Evolutionary conservation across 768 basidiomycete species (phyloP).

Genomic region (Mycena latifolia): DNA sequence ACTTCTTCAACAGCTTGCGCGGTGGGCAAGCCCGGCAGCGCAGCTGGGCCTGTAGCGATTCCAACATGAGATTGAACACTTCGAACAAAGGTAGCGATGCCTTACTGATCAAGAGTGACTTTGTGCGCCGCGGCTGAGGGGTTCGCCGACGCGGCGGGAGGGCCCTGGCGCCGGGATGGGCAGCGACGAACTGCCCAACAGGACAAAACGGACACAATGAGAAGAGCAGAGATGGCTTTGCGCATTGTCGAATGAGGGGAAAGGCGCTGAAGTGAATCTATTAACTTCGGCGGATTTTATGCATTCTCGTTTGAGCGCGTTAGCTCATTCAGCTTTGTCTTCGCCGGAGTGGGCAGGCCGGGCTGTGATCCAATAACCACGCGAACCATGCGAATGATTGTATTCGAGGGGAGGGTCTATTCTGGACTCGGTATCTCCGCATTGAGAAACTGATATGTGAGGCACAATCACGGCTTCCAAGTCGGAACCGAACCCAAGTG

Average conservation of each 20-base stretch:
- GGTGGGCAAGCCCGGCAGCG: constrained; percentile 35
- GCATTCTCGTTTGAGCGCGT: neutral
- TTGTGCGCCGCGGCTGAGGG: constrained; percentile 24
- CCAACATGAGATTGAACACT: neutral
- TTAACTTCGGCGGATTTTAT: constrained; percentile 25
- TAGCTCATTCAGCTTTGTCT: constrained; percentile 5
- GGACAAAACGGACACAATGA: constrained; percentile 20
- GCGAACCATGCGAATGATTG: constrained; percentile 11
- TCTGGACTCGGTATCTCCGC: constrained; percentile 26
- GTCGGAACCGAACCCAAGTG: too few species aligned
- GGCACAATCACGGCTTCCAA: constrained; percentile 14
- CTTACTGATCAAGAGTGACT: constrained; percentile 32
- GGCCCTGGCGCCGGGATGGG: constrained; percentile 1
- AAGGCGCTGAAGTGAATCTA: constrained; percentile 17
- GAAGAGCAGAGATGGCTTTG: constrained; percentile 14
- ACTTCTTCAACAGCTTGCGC: constrained; percentile 25
- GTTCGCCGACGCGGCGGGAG: constrained; percentile 12
- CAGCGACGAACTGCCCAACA: constrained; percentile 14
- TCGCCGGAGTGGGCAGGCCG: neutral
- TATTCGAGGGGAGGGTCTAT: constrained; percentile 19
- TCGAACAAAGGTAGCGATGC: neutral
- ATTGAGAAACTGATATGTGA: constrained; percentile 16
- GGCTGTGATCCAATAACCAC: constrained; percentile 11
- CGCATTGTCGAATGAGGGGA: constrained; percentile 16
- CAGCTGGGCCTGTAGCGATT: constrained; percentile 24